These are phyloP conservation scores for Gillenia trifoliata DNA, from an alignment of 306 rosid species.

Conservation along the genomic window DNA sequence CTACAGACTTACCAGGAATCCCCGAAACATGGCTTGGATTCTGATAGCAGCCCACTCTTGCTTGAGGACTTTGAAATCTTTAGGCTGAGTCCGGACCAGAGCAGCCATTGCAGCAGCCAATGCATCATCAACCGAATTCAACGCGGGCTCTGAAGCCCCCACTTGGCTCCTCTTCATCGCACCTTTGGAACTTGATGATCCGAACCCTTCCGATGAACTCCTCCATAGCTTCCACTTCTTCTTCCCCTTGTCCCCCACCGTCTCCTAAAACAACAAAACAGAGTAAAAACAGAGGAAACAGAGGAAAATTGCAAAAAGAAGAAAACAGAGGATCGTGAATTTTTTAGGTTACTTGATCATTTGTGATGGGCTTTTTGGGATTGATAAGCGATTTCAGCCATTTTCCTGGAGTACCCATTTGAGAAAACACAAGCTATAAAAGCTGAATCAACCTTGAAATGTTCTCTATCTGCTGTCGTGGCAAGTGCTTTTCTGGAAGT, in stretches of 20 bases:
- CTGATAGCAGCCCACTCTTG: constrained; percentile 80
- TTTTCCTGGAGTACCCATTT: constrained; percentile 76
- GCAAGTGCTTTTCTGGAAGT: neutral
- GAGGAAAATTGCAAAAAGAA: neutral
- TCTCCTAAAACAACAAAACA: constrained; percentile 35
- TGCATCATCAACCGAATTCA: constrained; percentile 36
- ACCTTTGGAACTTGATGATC: constrained; percentile 19
- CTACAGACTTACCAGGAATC: constrained; percentile 50
- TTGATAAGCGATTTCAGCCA: constrained; percentile 75
- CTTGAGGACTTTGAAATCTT: constrained; percentile 54
- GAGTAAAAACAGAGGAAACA: neutral
- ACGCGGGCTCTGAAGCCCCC: constrained; percentile 16
- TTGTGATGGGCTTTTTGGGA: constrained; percentile 39
- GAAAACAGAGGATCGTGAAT: neutral
- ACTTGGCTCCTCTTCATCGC: constrained; percentile 30
- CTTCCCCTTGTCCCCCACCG: constrained; percentile 50
- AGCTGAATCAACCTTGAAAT: constrained; percentile 33
- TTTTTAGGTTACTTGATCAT: constrained; percentile 38
- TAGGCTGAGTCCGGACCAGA: constrained; percentile 65
- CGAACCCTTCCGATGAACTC: constrained; percentile 57
- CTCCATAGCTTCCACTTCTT: constrained; percentile 89
- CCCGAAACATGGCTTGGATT: constrained; percentile 71
- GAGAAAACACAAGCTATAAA: constrained; percentile 17
- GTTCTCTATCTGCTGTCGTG: constrained; percentile 9
- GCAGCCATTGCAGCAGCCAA: constrained; percentile 70